A percentile compares a stretch with the other conserved stretches of the same genome.
Conservation (phyloP, 192 early-diverging fungal genomes). For the Backusella sp. region DNA sequence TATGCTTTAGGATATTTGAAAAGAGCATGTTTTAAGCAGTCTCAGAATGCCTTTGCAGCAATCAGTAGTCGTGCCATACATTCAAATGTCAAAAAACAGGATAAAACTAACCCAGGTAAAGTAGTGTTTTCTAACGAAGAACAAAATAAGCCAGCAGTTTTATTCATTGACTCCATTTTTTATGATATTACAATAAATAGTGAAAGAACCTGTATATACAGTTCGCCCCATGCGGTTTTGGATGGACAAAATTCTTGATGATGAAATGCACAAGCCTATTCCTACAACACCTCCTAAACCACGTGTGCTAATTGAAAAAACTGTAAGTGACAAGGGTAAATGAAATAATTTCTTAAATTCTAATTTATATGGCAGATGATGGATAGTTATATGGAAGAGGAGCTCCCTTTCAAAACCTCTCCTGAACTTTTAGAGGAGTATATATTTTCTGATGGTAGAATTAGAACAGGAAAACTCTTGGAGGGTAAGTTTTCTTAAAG, state of each 20-base stretch:
- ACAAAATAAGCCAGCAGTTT: background rate
- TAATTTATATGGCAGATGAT: slow-evolving; percentile 39
- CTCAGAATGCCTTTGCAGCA: background rate
- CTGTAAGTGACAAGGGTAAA: slow-evolving; percentile 16
- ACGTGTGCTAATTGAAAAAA: slow-evolving; percentile 21
- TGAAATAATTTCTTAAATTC: background rate
- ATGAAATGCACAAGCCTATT: slow-evolving; percentile 16
- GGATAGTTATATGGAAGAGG: slow-evolving; percentile 76
- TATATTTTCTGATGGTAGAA: slow-evolving; percentile 70
- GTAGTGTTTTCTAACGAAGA: background rate
- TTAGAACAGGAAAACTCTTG: slow-evolving; percentile 81
- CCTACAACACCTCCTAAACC: background rate
- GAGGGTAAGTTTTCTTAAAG: slow-evolving; percentile 44
- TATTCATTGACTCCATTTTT: background rate
- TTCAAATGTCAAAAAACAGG: background rate
- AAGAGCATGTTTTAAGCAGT: background rate
- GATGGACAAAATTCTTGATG: slow-evolving; percentile 41
- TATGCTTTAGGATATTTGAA: background rate
- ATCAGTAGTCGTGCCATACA: background rate
- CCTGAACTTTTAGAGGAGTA: slow-evolving; percentile 78
- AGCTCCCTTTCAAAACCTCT: slow-evolving; percentile 75
- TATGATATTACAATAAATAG: background rate
- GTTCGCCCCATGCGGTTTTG: slow-evolving; percentile 39
- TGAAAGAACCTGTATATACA: slow-evolving; percentile 17
- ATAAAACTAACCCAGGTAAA: slow-evolving; percentile 2